Base-by-base conservation (phyloP, 345 rosid genomes). In the Anacardium occidentale region DNA sequence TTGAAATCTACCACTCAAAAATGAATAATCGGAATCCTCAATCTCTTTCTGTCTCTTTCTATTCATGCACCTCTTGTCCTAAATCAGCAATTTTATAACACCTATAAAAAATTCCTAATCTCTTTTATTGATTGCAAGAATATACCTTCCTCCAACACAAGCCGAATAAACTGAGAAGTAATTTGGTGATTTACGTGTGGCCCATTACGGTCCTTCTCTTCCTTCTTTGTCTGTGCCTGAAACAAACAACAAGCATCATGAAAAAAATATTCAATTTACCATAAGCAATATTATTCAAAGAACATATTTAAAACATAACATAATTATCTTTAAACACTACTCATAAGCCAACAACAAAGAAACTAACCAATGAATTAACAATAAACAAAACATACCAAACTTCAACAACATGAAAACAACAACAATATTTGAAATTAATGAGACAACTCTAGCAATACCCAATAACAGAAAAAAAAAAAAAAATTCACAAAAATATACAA, bases 61-160 rank as follows among this genome's bases (percentile, higher is more conserved):
- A 26, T 21, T 11, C 1, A 12, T 55, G 17, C 22, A 68, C 17
- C 68, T 44, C 20, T 70, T 12, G 10, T 24, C 24, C 55, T 58
- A 60, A 44, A 8, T 7, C 7, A 64, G 56, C 53, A 68, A 32
- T 29, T 25, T 44, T 9, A 53, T 9, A 44, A 50, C 62, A 63
- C 47, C 42, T 13, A 13, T 12, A 26, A 13, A 13, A 47, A 2
- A 52, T 9, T 50, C 17, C 58, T 25, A 63, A 25, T 14, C 40
- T 22, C 58, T 44, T 10, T 14, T 2, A 34, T 1, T 17, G 26
- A 44, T 57, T n/a, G 7, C 9, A 40, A 5, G 72, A 25, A 52
- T 40, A 0, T 81, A 90, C 94, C 92, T 45, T 84, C 85, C 7
- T 80, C 92, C 6, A 37, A 62, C 55, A 87, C 92, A 25, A 90